Conservation (phyloP, 257 asterid genomes). For the Nicotiana undulata region DNA sequence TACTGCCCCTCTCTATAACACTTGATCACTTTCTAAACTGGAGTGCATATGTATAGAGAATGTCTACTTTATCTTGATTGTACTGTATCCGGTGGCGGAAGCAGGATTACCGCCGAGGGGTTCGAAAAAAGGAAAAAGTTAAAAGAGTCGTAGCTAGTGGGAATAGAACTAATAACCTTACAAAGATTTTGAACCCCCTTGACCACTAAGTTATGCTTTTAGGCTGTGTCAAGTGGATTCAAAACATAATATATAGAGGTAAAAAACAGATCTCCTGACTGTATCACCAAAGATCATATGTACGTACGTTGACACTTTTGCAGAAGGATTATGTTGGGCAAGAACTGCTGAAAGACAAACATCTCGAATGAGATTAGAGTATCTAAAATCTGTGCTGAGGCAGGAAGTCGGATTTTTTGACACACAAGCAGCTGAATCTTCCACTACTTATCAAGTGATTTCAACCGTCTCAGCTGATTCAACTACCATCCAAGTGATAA, state of each 20-base stretch:
- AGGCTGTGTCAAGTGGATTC: too few species aligned
- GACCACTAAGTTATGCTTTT: too few species aligned
- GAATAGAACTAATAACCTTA: too few species aligned
- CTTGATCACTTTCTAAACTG: not conserved
- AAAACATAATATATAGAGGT: too few species aligned
- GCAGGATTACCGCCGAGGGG: too few species aligned
- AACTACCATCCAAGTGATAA: conserved; percentile 52
- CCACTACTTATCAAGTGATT: conserved; percentile 64
- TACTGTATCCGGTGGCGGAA: too few species aligned
- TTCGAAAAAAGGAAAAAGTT: too few species aligned
- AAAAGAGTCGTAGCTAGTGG: too few species aligned
- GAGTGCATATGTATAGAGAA: not conserved
- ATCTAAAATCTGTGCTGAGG: conserved; percentile 64
- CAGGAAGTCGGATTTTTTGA: conserved; percentile 88
- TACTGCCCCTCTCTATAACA: not conserved
- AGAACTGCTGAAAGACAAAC: conserved; percentile 93
- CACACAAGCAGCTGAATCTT: conserved; percentile 62
- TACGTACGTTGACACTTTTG: not conserved
- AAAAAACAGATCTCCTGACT: too few species aligned
- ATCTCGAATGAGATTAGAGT: conserved; percentile 80
- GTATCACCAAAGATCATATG: not conserved
- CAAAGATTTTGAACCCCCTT: too few species aligned
- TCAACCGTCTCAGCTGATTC: conserved; percentile 64
- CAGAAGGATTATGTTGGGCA: conserved; percentile 91
- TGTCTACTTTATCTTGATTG: not conserved